Conservation (phyloP, 2,329 filamentous ascomycete genomes). For the Fusarium secorum region DNA sequence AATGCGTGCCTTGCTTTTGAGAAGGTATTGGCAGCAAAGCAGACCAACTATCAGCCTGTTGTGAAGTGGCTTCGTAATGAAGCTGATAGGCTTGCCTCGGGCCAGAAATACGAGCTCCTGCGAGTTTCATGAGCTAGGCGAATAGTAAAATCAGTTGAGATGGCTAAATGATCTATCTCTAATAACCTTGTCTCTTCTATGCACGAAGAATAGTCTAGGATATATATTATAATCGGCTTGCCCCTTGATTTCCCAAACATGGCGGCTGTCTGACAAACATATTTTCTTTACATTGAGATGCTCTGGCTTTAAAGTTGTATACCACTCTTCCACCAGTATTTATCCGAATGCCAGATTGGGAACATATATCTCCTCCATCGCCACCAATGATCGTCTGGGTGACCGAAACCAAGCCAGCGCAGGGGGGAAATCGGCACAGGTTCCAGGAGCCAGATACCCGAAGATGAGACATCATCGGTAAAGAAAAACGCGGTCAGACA, state of each 20-base stretch:
- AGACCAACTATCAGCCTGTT: conserved; percentile 71
- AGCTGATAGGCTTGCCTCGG: conserved; percentile 47
- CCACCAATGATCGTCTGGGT: conserved; percentile 69
- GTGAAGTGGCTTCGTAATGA: conserved; percentile 72
- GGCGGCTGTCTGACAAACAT: background rate
- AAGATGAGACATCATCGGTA: conserved; percentile 77
- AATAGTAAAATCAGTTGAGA: background rate
- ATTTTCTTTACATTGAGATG: background rate
- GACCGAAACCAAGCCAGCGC: conserved; percentile 71
- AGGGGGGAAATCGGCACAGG: conserved; percentile 79
- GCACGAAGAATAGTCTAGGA: background rate
- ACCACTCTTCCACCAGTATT: conserved; percentile 66
- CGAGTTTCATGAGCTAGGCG: background rate
- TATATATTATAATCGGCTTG: background rate
- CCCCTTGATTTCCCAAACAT: background rate
- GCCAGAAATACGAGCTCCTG: background rate
- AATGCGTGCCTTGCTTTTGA: conserved; percentile 75
- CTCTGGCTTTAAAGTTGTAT: conserved; percentile 41
- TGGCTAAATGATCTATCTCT: background rate
- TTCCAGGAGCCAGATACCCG: conserved; percentile 82
- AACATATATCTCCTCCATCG: conserved; percentile 67
- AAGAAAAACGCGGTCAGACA: conserved; percentile 70
- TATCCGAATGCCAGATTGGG: conserved; percentile 64
- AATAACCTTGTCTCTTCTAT: background rate
- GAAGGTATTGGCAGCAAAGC: conserved; percentile 72